Evolutionary conservation across 1,284 basidiomycete species (phyloP).

Genomic region (Leccinum subrobustum): DNA sequence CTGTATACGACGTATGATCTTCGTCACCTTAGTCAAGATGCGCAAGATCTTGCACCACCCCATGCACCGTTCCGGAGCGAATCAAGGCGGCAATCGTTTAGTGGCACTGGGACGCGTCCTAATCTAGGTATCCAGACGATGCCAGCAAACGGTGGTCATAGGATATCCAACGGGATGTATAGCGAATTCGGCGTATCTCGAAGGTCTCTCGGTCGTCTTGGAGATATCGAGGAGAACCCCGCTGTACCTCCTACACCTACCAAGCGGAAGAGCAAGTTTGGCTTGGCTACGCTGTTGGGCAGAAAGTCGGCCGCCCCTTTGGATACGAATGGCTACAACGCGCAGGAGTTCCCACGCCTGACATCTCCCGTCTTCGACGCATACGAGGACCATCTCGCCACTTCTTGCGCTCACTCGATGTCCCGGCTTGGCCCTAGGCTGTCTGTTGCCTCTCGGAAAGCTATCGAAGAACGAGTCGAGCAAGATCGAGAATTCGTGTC

Average conservation of each 20-base stretch:
- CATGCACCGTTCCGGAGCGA: slow-evolving; percentile 65
- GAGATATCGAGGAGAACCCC: slow-evolving; percentile 43
- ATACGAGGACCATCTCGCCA: slow-evolving; percentile 44
- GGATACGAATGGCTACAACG: slow-evolving; percentile 38
- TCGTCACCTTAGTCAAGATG: slow-evolving; percentile 41
- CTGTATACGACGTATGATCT: slow-evolving; percentile 61
- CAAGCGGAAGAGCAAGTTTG: slow-evolving; percentile 72
- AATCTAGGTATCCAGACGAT: slow-evolving; percentile 48
- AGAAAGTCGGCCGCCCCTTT: slow-evolving; percentile 49
- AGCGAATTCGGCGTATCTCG: slow-evolving; percentile 69
- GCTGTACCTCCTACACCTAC: slow-evolving; percentile 37
- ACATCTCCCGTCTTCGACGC: slow-evolving; percentile 41
- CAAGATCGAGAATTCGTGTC: slow-evolving; percentile 80
- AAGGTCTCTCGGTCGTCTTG: slow-evolving; percentile 57
- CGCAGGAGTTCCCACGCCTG: slow-evolving; percentile 46
- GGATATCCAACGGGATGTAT: slow-evolving; percentile 41
- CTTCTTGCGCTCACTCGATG: slow-evolving; percentile 44
- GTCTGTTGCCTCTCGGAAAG: slow-evolving; percentile 65
- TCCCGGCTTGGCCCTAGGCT: slow-evolving; percentile 48
- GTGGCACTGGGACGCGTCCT: slow-evolving; percentile 58
- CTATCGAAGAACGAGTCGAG: slow-evolving; percentile 71
- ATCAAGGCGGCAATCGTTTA: slow-evolving; percentile 69
- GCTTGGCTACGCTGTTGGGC: slow-evolving; percentile 60
- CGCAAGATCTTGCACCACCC: slow-evolving; percentile 54
- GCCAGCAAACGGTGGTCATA: slow-evolving; percentile 38